Conservation (phyloP, 805 yeast species). For the Kodamaea nitidulidarum region DNA sequence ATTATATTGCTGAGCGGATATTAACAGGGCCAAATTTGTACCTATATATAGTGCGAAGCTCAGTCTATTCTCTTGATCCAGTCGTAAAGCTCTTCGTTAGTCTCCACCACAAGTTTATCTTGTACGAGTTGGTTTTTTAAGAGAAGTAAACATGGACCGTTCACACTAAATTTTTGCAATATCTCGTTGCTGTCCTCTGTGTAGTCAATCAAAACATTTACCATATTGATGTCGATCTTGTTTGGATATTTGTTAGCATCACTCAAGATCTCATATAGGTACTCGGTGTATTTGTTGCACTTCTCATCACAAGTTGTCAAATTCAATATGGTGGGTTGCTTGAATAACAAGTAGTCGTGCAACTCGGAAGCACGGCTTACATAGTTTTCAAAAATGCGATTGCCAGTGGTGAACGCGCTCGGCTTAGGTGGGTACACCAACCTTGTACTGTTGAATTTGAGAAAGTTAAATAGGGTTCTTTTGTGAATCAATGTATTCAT, state of each 20-base stretch:
- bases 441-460: slow-evolving; percentile 14
- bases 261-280: slow-evolving; percentile 43
- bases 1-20: too few relatives aligned
- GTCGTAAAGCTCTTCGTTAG: slow-evolving; percentile 27
- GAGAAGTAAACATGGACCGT: slow-evolving; percentile 32
- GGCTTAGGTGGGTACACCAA: slow-evolving; percentile 41
- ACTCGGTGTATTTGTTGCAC: slow-evolving; percentile 59
- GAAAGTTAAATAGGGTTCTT: slow-evolving; percentile 4
- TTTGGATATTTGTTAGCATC: slow-evolving; percentile 20
- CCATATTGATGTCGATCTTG: slow-evolving; percentile 52
- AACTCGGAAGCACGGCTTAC: slow-evolving; percentile 58
- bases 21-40: too few relatives aligned
- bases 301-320: slow-evolving; percentile 67
- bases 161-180: slow-evolving; percentile 7
- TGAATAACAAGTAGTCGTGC: slow-evolving; percentile 47
- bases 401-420: slow-evolving; percentile 34
- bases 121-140: slow-evolving; percentile 60
- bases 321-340: slow-evolving; percentile 64
- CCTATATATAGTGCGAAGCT: not conserved
- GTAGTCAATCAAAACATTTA: slow-evolving; percentile 63
- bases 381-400: slow-evolving; percentile 36
- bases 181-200: slow-evolving; percentile 8
- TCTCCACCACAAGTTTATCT: slow-evolving; percentile 25
- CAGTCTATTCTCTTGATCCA: slow-evolving; percentile 26
- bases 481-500: slow-evolving; percentile 7